phyloP scores from a whole-genome alignment of 192 early-diverging fungal genomes.

The Mortierella hygrophila region DNA sequence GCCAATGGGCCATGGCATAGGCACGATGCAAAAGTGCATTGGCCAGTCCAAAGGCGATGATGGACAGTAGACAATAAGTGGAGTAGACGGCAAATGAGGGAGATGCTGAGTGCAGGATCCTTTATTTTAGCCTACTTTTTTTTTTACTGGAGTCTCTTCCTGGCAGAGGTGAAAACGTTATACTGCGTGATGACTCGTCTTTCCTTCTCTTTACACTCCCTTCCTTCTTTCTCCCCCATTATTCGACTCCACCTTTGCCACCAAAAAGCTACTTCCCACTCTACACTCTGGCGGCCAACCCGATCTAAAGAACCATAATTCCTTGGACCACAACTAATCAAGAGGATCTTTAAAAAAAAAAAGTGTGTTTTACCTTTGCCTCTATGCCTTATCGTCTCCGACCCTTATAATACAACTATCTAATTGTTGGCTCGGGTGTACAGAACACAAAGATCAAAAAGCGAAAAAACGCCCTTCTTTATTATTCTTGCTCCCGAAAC shows the following conservation, averaged over 20 bases:
- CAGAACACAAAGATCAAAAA: neutral
- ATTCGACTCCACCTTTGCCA: too few relatives aligned
- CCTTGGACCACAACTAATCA: neutral
- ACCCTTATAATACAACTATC: neutral
- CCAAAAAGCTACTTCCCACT: too few relatives aligned
- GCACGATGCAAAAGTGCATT: slow-evolving; percentile 7
- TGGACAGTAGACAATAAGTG: slow-evolving; percentile 1
- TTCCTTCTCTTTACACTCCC: too few relatives aligned
- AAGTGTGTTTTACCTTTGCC: neutral
- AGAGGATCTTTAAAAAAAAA: neutral
- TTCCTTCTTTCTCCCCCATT: too few relatives aligned
- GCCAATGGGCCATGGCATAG: neutral
- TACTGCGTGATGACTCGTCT: too few relatives aligned
- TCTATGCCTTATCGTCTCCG: neutral
- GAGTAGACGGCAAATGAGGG: neutral
- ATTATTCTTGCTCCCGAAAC: neutral
- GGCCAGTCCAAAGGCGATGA: neutral
- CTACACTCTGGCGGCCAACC: too few relatives aligned
- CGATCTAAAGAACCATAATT: neutral
- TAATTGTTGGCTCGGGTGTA: neutral
- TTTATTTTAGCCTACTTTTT: neutral
- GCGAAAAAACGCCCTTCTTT: neutral
- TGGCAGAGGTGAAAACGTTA: neutral
- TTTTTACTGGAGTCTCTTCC: neutral
- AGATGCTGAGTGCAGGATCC: slow-evolving; percentile 2